Evolutionary conservation across 2,329 filamentous ascomycete species (phyloP).

Genomic region (Tolypocladium nubicola): DNA sequence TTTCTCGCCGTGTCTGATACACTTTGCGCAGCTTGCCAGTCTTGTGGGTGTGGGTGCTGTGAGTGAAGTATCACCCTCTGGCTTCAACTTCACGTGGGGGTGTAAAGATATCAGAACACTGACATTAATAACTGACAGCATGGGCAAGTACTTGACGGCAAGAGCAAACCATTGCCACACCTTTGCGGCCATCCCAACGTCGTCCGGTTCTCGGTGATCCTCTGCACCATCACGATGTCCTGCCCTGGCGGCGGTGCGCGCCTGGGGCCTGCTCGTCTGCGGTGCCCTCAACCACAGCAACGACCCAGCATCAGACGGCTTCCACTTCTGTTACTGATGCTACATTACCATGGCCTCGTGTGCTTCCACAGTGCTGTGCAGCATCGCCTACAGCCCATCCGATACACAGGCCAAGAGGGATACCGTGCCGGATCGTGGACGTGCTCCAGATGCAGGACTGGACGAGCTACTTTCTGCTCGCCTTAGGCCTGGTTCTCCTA

Average conservation of each 20-base stretch:
- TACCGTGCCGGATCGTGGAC: conserved; percentile 13
- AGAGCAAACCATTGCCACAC: conserved; percentile 18
- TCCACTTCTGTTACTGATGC: conserved; percentile 26
- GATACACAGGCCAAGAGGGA: conserved; percentile 13
- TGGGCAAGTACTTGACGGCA: conserved; percentile 14
- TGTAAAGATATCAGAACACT: too few species aligned
- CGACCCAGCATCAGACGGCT: conserved; percentile 16
- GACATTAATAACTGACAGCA: conserved; percentile 11
- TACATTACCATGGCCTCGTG: conserved; percentile 22
- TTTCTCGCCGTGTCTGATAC: too few species aligned
- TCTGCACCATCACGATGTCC: conserved; percentile 28
- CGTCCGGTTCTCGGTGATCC: conserved; percentile 24
- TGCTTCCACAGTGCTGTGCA: conserved; percentile 14
- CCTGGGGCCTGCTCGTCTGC: conserved; percentile 23
- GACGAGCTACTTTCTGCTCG: conserved; percentile 24
- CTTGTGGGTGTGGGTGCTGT: conserved; percentile 17
- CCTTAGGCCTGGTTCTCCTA: conserved; percentile 25
- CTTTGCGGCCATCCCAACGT: conserved; percentile 12
- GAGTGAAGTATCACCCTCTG: too few species aligned
- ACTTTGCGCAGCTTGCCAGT: conserved; percentile 14
- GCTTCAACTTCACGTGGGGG: too few species aligned
- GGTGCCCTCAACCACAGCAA: conserved; percentile 20
- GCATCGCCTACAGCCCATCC: conserved; percentile 22
- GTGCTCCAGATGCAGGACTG: conserved; percentile 27
- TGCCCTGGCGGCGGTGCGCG: conserved; percentile 23